Evolutionary conservation across 2,329 filamentous ascomycete genomes (phyloP).

Genomic region (Coniosporium tulheliwenetii): DNA sequence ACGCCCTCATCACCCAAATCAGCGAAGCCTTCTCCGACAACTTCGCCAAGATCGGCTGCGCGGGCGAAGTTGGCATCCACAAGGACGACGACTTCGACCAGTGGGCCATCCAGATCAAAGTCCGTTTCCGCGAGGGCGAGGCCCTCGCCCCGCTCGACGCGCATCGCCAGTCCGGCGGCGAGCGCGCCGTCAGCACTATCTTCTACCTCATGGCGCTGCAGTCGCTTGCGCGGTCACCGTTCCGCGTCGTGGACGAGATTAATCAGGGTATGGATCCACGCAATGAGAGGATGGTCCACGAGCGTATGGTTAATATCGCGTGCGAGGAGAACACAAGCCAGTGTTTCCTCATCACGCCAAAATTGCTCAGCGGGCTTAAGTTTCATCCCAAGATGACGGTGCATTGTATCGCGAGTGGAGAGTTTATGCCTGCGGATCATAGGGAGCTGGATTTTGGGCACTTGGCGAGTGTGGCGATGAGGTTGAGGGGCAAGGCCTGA

Average conservation of each 20-base stretch:
- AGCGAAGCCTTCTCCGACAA: constrained; percentile 86
- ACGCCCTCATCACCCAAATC: constrained; percentile 63
- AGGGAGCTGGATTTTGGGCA: constrained; percentile 26
- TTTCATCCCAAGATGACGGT: constrained; percentile 89
- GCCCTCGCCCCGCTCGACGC: constrained; percentile 71
- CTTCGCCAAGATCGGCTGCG: constrained; percentile 86
- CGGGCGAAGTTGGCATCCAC: constrained; percentile 74
- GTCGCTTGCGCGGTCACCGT: constrained; percentile 81
- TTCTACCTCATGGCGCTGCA: constrained; percentile 99
- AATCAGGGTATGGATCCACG: constrained; percentile 99
- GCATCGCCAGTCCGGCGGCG: constrained; percentile 89
- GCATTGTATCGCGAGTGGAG: constrained; percentile 83
- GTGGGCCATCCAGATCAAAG: constrained; percentile 87
- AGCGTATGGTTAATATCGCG: constrained; percentile 95
- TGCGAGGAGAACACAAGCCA: constrained; percentile 59
- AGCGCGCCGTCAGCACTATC: constrained; percentile 90
- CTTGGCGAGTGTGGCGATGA: constrained; percentile 18
- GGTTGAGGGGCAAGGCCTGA: constrained; percentile 15
- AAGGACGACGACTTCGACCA: constrained; percentile 89
- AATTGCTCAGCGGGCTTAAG: constrained; percentile 68
- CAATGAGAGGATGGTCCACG: constrained; percentile 96
- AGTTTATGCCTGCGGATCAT: constrained; percentile 35
- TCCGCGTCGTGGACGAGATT: constrained; percentile 98
- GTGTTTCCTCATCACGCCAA: constrained; percentile 97
- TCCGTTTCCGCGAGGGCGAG: constrained; percentile 83